Conservation (phyloP, 768 basidiomycete species). For the Trametes maxima region DNA sequence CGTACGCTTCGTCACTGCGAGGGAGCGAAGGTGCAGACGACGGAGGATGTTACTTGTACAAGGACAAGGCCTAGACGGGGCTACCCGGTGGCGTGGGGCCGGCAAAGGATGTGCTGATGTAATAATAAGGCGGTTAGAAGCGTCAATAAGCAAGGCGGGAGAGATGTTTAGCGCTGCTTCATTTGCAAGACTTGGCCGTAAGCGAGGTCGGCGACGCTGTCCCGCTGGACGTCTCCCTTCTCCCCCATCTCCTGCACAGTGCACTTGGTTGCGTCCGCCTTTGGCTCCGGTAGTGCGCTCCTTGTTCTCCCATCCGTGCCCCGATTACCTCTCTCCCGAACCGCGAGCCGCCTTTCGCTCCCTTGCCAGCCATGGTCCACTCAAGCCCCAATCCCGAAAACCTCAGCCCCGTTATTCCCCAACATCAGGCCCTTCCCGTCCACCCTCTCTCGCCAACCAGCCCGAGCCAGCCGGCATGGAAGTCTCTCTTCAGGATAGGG, state of each 20-base stretch:
- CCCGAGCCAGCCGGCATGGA: conserved; percentile 50
- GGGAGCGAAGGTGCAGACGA: background rate
- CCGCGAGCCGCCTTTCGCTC: conserved; percentile 11
- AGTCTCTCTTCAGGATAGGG: conserved; percentile 71
- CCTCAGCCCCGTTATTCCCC: conserved; percentile 27
- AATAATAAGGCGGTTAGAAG: conserved; percentile 8
- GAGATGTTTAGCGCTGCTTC: conserved; percentile 7
- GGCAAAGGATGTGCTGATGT: conserved; percentile 17
- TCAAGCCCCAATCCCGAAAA: conserved; percentile 24
- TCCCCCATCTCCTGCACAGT: conserved; percentile 12
- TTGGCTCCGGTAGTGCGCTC: background rate
- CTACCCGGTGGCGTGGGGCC: background rate
- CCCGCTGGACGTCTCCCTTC: conserved; percentile 19
- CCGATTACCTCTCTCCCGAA: conserved; percentile 12
- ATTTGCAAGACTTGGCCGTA: conserved; percentile 18
- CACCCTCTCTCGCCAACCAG: conserved; percentile 19
- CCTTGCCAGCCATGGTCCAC: conserved; percentile 21
- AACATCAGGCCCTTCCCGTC: conserved; percentile 23
- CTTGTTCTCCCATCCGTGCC: conserved; percentile 15
- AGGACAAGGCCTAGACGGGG: background rate
- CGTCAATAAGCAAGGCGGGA: conserved; percentile 1
- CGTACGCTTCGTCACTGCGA: too few relatives aligned
- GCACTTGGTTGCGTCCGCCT: conserved; percentile 1
- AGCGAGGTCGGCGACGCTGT: conserved; percentile 19
- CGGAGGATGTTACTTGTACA: background rate